Evolutionary conservation across 495 filamentous ascomycete genomes (phyloP).

Genomic region (Amniculicola lignicola): DNA sequence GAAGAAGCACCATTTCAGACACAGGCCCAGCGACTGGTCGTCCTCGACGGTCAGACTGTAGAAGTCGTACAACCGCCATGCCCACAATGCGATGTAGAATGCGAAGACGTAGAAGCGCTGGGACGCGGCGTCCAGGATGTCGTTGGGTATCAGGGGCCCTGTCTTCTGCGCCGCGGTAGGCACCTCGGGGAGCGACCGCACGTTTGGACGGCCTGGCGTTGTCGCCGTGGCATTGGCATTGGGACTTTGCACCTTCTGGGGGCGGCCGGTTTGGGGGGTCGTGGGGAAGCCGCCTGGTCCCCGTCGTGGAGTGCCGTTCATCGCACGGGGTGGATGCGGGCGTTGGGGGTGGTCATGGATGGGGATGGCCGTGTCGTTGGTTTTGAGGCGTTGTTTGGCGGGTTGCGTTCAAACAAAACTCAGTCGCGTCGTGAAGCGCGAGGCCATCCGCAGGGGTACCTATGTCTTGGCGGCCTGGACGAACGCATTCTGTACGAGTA

Average conservation of each 20-base stretch:
- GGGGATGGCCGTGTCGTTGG: neutral
- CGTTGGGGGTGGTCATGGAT: constrained; percentile 5
- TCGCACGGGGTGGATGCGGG: constrained; percentile 50
- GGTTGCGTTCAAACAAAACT: too few species aligned
- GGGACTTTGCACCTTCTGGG: constrained; percentile 31
- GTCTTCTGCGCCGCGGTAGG: constrained; percentile 26
- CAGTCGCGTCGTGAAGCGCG: too few species aligned
- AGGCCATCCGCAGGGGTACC: too few species aligned
- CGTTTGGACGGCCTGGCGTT: constrained; percentile 36
- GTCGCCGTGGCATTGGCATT: too few species aligned
- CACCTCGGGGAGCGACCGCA: constrained; percentile 23
- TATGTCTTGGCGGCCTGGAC: too few species aligned
- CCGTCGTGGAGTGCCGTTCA: constrained; percentile 71
- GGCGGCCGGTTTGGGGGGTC: constrained; percentile 54
- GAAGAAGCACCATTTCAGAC: constrained; percentile 86
- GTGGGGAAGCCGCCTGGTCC: constrained; percentile 64
- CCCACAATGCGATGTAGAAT: constrained; percentile 66
- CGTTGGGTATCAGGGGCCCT: constrained; percentile 60
- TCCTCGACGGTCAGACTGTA: constrained; percentile 68
- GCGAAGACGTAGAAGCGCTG: constrained; percentile 83
- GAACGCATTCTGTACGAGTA: too few species aligned
- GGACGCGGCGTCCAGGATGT: constrained; percentile 76
- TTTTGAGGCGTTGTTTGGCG: too few species aligned
- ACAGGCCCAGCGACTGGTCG: constrained; percentile 76
- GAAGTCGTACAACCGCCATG: constrained; percentile 84